A percentile compares a stretch with the other conserved stretches of the same genome.
phyloP scores from a whole-genome alignment of 2,329 filamentous ascomycete genomes.

The Xylariaceae sp. region DNA sequence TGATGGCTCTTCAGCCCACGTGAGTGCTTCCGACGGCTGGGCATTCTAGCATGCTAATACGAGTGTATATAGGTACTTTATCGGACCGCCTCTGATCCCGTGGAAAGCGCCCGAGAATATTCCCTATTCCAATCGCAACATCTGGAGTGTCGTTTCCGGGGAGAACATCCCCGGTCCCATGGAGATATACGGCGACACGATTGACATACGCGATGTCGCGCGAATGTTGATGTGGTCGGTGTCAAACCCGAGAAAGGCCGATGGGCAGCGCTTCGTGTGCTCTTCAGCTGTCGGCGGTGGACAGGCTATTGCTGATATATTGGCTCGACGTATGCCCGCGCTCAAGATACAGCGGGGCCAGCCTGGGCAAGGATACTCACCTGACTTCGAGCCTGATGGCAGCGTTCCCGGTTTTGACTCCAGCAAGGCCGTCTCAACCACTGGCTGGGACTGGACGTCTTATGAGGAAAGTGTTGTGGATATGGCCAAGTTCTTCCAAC shows the following conservation, averaged over 20 bases:
- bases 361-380: constrained; percentile 25
- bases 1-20: constrained; percentile 28
- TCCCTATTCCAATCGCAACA: constrained; percentile 21
- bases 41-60: not conserved
- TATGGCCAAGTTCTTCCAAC: constrained; percentile 20
- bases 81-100: constrained; percentile 28
- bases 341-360: constrained; percentile 18
- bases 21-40: not conserved
- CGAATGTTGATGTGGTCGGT: constrained; percentile 29
- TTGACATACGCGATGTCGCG: constrained; percentile 31
- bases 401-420: constrained; percentile 25
- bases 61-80: constrained; percentile 19
- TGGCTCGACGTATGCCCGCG: constrained; percentile 23
- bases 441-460: constrained; percentile 33
- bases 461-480: constrained; percentile 30
- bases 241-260: constrained; percentile 20
- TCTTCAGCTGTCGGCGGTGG: constrained; percentile 23
- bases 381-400: constrained; percentile 19
- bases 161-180: constrained; percentile 24
- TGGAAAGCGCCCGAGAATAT: constrained; percentile 25
- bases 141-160: constrained; percentile 24
- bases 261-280: constrained; percentile 30
- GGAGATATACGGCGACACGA: constrained; percentile 23
- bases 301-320: constrained; percentile 30
- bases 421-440: constrained; percentile 29